Evolutionary conservation across 2,329 filamentous ascomycete species (phyloP).

Genomic region (Teratosphaeria destructans): DNA sequence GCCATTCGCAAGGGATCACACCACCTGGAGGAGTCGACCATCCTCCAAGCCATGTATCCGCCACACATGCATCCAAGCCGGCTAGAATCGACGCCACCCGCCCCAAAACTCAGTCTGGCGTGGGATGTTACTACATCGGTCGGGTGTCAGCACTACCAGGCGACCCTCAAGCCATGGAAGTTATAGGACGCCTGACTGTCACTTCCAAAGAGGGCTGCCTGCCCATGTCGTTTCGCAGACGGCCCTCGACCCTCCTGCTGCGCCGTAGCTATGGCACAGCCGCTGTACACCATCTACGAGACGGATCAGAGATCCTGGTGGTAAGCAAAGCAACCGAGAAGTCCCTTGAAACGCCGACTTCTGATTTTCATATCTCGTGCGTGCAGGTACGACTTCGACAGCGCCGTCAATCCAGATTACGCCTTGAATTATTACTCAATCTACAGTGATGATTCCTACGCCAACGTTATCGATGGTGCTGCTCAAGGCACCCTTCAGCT

Average conservation of each 20-base stretch:
- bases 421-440: not conserved
- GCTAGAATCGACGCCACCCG: not conserved
- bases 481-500: constrained; percentile 1
- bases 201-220: not conserved
- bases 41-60: not conserved
- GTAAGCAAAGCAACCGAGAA: not conserved
- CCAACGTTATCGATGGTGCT: not conserved
- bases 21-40: not conserved
- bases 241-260: not conserved
- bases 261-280: not conserved
- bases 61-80: not conserved
- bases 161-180: not conserved
- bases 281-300: not conserved
- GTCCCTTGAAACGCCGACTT: not conserved
- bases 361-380: not conserved
- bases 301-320: not conserved
- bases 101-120: not conserved
- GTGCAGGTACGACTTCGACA: constrained; percentile 3
- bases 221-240: not conserved
- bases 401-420: not conserved
- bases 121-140: not conserved
- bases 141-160: not conserved
- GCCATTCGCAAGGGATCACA: too few relatives aligned
- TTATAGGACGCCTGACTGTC: not conserved
- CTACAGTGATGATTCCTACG: not conserved